Percentiles rank a stretch among this genome's conserved stretches.
These are phyloP conservation scores for Fusarium palustre DNA, from an alignment of 2,329 filamentous ascomycete genomes.

Conservation along the genomic window DNA sequence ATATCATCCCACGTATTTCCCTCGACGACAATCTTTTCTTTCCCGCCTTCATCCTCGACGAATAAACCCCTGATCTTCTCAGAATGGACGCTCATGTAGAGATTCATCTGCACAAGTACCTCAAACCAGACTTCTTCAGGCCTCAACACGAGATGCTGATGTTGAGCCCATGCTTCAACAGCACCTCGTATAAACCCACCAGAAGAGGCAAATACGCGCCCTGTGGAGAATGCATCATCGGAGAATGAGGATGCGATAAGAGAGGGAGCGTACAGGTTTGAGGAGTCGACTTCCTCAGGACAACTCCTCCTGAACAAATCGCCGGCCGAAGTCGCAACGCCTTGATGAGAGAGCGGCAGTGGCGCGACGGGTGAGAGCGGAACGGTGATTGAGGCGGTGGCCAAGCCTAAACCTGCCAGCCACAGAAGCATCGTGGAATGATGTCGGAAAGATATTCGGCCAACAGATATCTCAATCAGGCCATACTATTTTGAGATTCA, in stretches of 20 bases:
- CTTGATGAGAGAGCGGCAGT: slow-evolving; percentile 41
- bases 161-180: slow-evolving; percentile 61
- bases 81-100: slow-evolving; percentile 61
- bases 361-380: slow-evolving; percentile 45
- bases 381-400: slow-evolving; percentile 44
- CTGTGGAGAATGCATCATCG: slow-evolving; percentile 23
- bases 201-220: slow-evolving; percentile 49
- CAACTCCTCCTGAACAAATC: slow-evolving; percentile 51
- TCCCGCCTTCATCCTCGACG: slow-evolving; percentile 56
- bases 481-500: neutral
- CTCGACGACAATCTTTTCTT: slow-evolving; percentile 54
- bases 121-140: slow-evolving; percentile 69
- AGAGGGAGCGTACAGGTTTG: slow-evolving; percentile 39
- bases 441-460: slow-evolving; percentile 13
- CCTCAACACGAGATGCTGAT: slow-evolving; percentile 62
- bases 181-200: slow-evolving; percentile 59
- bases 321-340: slow-evolving; percentile 44
- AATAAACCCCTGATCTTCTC: slow-evolving; percentile 60
- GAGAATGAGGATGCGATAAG: slow-evolving; percentile 50
- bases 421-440: slow-evolving; percentile 18
- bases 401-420: slow-evolving; percentile 24
- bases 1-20: slow-evolving; percentile 45
- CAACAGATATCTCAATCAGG: neutral
- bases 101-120: slow-evolving; percentile 63
- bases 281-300: slow-evolving; percentile 48